Conservation (phyloP, 176 grass and related monocot genomes). For the Musa troglodytarum region DNA sequence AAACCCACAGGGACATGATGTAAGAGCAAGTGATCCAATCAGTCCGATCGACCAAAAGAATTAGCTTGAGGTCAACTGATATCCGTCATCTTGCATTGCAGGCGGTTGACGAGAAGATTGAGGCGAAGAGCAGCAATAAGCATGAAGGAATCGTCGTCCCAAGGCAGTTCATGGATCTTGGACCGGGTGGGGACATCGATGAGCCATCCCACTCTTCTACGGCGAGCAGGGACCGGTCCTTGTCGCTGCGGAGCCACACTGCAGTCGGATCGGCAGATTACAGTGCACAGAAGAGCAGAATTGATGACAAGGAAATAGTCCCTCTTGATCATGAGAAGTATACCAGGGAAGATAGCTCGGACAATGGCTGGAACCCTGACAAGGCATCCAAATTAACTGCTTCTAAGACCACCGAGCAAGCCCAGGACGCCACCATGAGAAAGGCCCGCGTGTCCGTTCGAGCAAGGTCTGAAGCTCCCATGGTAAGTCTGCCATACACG, state of each 20-base stretch:
- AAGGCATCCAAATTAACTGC: constrained; percentile 13
- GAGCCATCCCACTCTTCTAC: constrained; percentile 74
- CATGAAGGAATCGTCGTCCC: constrained; percentile 31
- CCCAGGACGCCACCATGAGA: constrained; percentile 67
- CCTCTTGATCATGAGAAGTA: constrained; percentile 8
- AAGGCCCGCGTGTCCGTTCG: constrained; percentile 92
- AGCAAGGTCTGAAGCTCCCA: constrained; percentile 80
- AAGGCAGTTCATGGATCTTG: constrained; percentile 11
- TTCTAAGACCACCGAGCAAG: constrained; percentile 38
- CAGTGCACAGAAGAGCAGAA: no score
- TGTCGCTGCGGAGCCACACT: constrained; percentile 32
- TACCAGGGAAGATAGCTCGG: constrained; percentile 26
- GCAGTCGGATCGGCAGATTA: background rate
- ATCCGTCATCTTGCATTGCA: no score
- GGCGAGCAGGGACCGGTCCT: constrained; percentile 42
- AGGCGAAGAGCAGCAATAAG: background rate
- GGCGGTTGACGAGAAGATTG: constrained; percentile 1
- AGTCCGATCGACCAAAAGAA: no score
- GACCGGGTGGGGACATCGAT: background rate
- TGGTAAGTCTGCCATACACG: constrained; percentile 27
- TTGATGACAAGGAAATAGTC: background rate
- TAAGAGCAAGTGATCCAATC: no score
- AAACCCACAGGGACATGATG: constrained; percentile 4
- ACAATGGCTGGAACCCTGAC: background rate
- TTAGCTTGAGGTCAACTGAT: no score